Evolutionary conservation across 345 rosid genomes (phyloP), one percentile per base, ranked within the genome.

Genomic region (Kernera saxatilis): DNA sequence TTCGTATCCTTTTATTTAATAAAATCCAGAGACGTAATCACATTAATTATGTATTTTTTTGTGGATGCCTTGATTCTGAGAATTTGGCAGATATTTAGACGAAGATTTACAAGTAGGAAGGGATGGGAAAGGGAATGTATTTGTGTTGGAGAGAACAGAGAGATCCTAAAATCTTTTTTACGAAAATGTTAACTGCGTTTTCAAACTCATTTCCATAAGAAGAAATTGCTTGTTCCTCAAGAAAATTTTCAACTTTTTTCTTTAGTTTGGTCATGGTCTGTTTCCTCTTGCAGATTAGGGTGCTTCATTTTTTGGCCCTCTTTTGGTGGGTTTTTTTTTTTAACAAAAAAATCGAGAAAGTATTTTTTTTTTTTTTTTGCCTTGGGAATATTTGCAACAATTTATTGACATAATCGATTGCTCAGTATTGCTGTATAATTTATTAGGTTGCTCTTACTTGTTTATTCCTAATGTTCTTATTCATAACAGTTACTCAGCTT

Each of bases 61-160:
- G 0, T 62, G 41, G 62, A 59, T 51, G 79, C 86, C 87, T 86
- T 84, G 64, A 79, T 64, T 56, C 53, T 33, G 10, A 21, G 25
- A 39, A 22, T 11, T 8, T 36, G 39, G 55, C 70, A 93, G 97
- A 81, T 93, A 85, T 75, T 88, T 93, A 32, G 97, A 93, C 63
- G 89, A 83, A 35, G 76, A 65, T 18, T 10, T 83, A 81, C 85
- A 92, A 79, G 85, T 91, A 56, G 97, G 96, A 25, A 86, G 95
- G 52, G 97, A 93, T 59, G 88, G 87, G 60, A 88, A 86, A 49
- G 89, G 89, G 67, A 94, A 91, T 70, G 75, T 88, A 52, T 89
- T 87, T 82, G 65, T 91, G 50, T 60, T 89, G 50, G 81, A 89
- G 82, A 94, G 87, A 89, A 77, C 84, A 41, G 77, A 82, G 67